Base-by-base conservation (phyloP, 768 basidiomycete species). In the Daedalea quercina region DNA sequence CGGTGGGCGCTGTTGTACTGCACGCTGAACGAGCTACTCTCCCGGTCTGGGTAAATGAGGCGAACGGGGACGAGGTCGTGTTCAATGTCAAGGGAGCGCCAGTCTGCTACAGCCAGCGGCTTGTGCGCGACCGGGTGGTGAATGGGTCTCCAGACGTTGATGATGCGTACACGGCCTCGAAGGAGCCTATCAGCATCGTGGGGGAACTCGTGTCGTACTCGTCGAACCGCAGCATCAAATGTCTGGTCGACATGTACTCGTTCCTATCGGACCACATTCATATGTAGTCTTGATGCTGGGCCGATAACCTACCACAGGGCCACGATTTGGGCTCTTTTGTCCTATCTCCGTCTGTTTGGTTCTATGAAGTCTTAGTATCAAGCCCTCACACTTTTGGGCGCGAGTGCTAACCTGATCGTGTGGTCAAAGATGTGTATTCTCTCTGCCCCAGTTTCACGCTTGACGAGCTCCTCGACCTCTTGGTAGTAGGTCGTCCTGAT, bases 121-220 rank as follows among this genome's bases (percentile, higher is more conserved):
- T 67, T 57, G 56, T 75, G 67, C 25, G 67, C 65, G 40, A 67
- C 72, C 1, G 67, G 50, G 50, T 73, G 64, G 42, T 47, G 62
- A 46, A 74, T 72, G 6, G 73, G 73, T 9, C 73, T 69, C 75
- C 75, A 74, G 46, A 75, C 69, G 54, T 76, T 76, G 60, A 76
- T 72, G 56, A 76, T 72, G 46, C 70, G 72, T 28, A 67, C 65
- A 41, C 74, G 72, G 12, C 9, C 61, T 51, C 69, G 65, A 48
- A 76, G 63, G 11, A 73, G 65, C 2, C 63, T 64, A 44, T 74
- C 71, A 0, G 71, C 74, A n/a, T 75, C 73, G 23, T 67, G 67
- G 2, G 64, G 63, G 23, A 69, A 67, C 47, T 76, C 73, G 11
- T 59, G 51, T n/a, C 62, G 54, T 0, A 76, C 72, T 9, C 74